Evolutionary conservation across 805 yeast genomes (phyloP).

Genomic region (Lachancea fermentati): DNA sequence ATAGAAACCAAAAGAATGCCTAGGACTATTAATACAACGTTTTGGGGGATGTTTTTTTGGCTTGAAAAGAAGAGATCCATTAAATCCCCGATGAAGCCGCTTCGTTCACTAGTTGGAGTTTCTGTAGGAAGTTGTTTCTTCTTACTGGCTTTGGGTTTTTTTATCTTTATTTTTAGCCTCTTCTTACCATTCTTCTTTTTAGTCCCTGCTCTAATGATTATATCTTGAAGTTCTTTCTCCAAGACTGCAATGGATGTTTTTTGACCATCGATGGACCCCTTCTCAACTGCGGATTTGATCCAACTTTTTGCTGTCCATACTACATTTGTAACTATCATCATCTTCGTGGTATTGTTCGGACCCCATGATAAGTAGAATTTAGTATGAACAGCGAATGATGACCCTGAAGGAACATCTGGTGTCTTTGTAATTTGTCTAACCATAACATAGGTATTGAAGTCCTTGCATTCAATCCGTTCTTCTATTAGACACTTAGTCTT

Average conservation of each 20-base stretch:
- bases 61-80: neutral
- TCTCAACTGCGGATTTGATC: conserved; percentile 72
- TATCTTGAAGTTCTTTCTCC: conserved; percentile 36
- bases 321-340: conserved; percentile 52
- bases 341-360: conserved; percentile 46
- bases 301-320: conserved; percentile 73
- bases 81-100: neutral
- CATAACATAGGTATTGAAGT: conserved; percentile 38
- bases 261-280: conserved; percentile 72
- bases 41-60: neutral
- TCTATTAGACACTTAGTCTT: conserved; percentile 58
- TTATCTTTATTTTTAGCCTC: conserved; percentile 12
- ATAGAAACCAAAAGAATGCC: conserved; percentile 6
- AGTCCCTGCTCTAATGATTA: conserved; percentile 24
- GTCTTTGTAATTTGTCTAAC: conserved; percentile 52
- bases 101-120: neutral
- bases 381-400: conserved; percentile 57
- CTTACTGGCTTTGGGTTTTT: conserved; percentile 13
- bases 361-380: conserved; percentile 60
- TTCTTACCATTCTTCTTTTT: conserved; percentile 6
- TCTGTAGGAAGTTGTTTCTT: neutral
- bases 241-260: conserved; percentile 47
- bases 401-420: conserved; percentile 76
- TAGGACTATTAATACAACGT: neutral
- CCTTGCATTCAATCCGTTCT: conserved; percentile 47